phyloP scores from a whole-genome alignment of 371 early-diverging fungal genomes.

The Apophysomyces elegans region DNA sequence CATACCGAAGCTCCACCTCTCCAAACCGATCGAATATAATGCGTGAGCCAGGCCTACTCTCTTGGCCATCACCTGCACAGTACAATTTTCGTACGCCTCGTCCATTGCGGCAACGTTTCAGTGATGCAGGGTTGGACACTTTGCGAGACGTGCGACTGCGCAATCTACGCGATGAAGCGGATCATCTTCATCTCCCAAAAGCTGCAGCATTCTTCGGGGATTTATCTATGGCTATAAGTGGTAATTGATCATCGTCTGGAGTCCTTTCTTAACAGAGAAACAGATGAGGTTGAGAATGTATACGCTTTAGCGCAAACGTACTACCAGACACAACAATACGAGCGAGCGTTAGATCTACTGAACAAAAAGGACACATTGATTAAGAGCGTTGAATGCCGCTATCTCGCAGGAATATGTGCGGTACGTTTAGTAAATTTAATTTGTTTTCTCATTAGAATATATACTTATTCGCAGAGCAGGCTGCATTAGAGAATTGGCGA shows the following conservation, averaged over 20 bases:
- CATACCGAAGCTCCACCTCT: slow-evolving; percentile 9
- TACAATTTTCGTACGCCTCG: background rate
- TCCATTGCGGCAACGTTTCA: slow-evolving; percentile 1
- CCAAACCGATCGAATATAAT: slow-evolving; percentile 6
- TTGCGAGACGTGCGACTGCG: slow-evolving; percentile 25
- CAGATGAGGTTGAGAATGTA: slow-evolving; percentile 62
- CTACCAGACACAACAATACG: slow-evolving; percentile 63
- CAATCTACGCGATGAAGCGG: slow-evolving; percentile 17
- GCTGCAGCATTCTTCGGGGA: slow-evolving; percentile 22
- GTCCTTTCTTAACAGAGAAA: slow-evolving; percentile 3
- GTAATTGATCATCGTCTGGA: background rate
- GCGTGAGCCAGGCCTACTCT: slow-evolving; percentile 1
- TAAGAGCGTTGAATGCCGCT: slow-evolving; percentile 61
- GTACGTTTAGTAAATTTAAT: slow-evolving; percentile 37
- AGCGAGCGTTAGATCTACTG: slow-evolving; percentile 61
- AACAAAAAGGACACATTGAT: slow-evolving; percentile 51
- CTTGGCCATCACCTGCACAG: slow-evolving; percentile 13
- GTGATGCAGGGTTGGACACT: slow-evolving; percentile 9
- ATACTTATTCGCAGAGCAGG: slow-evolving; percentile 33
- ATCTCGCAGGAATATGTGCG: slow-evolving; percentile 65
- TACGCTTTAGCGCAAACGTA: slow-evolving; percentile 65
- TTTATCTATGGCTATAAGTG: slow-evolving; percentile 19
- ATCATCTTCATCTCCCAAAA: slow-evolving; percentile 19
- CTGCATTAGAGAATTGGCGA: slow-evolving; percentile 60
- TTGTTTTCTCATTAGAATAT: slow-evolving; percentile 4